A percentile compares a stretch with the other conserved stretches of the same genome.
Conservation (phyloP, 1,139 yeast species). For the Candida labiduridarum region DNA sequence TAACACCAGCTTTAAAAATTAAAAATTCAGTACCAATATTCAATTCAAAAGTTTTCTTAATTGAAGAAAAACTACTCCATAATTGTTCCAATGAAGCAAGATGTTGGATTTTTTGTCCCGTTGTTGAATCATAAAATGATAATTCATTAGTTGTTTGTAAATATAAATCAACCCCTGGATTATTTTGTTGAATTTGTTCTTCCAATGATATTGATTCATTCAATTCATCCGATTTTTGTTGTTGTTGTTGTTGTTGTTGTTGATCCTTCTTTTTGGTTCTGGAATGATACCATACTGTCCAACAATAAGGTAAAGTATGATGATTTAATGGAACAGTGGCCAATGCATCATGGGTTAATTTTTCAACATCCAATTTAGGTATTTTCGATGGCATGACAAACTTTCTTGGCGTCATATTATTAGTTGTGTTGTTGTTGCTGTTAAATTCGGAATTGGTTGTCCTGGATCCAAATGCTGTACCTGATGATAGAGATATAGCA, state of each 20-base stretch:
- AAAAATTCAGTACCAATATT: slow-evolving; percentile 61
- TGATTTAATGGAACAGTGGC: slow-evolving; percentile 31
- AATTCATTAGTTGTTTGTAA: slow-evolving; percentile 46
- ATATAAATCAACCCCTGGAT: slow-evolving; percentile 40
- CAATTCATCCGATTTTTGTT: slow-evolving; percentile 5
- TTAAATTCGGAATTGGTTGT: slow-evolving; percentile 6
- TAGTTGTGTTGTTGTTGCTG: neutral
- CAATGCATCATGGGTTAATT: slow-evolving; percentile 37
- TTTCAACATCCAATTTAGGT: slow-evolving; percentile 40
- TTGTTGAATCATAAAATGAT: slow-evolving; percentile 27
- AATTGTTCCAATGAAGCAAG: slow-evolving; percentile 62
- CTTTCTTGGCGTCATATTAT: neutral
- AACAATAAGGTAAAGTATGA: slow-evolving; percentile 49
- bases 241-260: slow-evolving; percentile 8
- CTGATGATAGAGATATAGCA: slow-evolving; percentile 10
- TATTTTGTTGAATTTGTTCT: slow-evolving; percentile 11
- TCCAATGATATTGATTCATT: neutral
- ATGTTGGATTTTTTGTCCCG: slow-evolving; percentile 28
- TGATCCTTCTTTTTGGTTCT: slow-evolving; percentile 29
- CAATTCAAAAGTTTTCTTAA: slow-evolving; percentile 51
- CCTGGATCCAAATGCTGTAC: slow-evolving; percentile 6
- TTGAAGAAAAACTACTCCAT: slow-evolving; percentile 54
- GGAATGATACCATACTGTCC: slow-evolving; percentile 54
- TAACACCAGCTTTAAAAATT: slow-evolving; percentile 62
- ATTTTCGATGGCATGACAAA: slow-evolving; percentile 18